These are phyloP conservation scores for Eimeria necatrix DNA, from an alignment of 169 alveolate species.

Conservation along the genomic window DNA sequence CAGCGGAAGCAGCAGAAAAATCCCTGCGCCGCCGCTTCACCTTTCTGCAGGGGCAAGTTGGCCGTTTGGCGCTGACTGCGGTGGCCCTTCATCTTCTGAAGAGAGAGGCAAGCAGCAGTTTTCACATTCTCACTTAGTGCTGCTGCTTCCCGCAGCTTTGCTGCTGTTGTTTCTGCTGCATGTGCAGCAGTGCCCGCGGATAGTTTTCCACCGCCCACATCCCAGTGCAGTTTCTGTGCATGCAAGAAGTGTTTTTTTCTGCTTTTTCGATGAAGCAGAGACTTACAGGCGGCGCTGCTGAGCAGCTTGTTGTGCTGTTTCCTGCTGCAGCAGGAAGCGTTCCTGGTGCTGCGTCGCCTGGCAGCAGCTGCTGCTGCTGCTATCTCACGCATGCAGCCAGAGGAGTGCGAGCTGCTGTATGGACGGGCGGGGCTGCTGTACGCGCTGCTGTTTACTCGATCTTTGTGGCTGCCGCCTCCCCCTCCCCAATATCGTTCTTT, in stretches of 20 bases:
- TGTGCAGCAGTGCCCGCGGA: neutral
- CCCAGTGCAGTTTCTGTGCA: neutral
- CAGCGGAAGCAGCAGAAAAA: constrained; percentile 40
- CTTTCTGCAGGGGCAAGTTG: constrained; percentile 48
- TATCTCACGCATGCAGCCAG: neutral
- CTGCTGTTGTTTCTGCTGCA: neutral
- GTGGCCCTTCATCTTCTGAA: constrained; percentile 34
- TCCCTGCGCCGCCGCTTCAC: constrained; percentile 65
- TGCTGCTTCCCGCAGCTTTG: neutral
- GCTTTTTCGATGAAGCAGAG: neutral
- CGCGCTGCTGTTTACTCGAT: constrained; percentile 85
- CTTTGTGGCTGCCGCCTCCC: constrained; percentile 76
- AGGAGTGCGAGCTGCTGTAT: constrained; percentile 89
- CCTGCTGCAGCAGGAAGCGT: constrained; percentile 1
- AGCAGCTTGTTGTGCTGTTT: no score
- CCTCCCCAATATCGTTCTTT: constrained; percentile 26
- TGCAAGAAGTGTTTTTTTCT: neutral
- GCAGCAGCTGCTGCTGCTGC: constrained; percentile 56
- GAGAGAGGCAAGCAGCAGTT: constrained; percentile 24
- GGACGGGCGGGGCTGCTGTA: constrained; percentile 93
- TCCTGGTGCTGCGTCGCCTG: constrained; percentile 21
- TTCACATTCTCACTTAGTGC: neutral
- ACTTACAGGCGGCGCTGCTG: no score
- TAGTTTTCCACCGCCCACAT: no score
- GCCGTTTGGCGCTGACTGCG: constrained; percentile 6